Evolutionary conservation across 352 stramenopile species (phyloP).

Genomic region (Phytophthora megakarya): DNA sequence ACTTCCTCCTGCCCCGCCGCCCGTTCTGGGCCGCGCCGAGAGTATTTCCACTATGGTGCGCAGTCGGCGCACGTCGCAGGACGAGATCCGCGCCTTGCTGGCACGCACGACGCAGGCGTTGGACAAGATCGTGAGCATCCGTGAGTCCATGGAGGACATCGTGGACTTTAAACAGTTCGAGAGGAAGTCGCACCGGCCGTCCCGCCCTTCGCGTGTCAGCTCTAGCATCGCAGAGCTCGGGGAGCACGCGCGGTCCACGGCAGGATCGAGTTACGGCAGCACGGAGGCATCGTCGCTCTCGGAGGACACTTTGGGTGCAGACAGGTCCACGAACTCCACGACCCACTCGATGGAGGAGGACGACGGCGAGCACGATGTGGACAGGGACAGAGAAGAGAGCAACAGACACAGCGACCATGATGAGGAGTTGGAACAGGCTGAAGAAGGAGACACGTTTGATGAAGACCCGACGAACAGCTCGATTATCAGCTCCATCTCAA

Average conservation of each 20-base stretch:
- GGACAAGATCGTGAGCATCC: conserved; percentile 85
- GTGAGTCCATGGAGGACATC: conserved; percentile 81
- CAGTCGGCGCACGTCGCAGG: conserved; percentile 53
- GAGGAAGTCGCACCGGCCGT: conserved; percentile 39
- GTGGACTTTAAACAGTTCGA: conserved; percentile 86
- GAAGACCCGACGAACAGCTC: conserved; percentile 37
- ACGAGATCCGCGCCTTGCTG: conserved; percentile 78
- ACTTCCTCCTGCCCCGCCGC: conserved; percentile 10
- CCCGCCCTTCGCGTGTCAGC: conserved; percentile 35
- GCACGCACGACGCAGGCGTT: conserved; percentile 69
- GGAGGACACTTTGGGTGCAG: conserved; percentile 34
- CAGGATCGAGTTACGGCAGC: conserved; percentile 63
- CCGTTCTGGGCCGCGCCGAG: conserved; percentile 1
- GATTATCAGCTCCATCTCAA: conserved; percentile 50
- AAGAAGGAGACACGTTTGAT: conserved; percentile 44
- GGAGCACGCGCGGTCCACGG: conserved; percentile 27
- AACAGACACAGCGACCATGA: conserved; percentile 30
- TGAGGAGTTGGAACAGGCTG: conserved; percentile 20
- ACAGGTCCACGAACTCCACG: conserved; percentile 55
- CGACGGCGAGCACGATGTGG: conserved; percentile 39
- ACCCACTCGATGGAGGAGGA: conserved; percentile 54
- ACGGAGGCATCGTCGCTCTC: conserved; percentile 51
- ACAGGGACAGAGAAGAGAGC: conserved; percentile 37
- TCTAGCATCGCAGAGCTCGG: conserved; percentile 41
- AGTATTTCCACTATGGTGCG: conserved; percentile 36